A percentile compares a stretch with the other conserved stretches of the same genome.
phyloP scores from a whole-genome alignment of 2,329 filamentous ascomycete species.

The Claviceps maximensis region DNA sequence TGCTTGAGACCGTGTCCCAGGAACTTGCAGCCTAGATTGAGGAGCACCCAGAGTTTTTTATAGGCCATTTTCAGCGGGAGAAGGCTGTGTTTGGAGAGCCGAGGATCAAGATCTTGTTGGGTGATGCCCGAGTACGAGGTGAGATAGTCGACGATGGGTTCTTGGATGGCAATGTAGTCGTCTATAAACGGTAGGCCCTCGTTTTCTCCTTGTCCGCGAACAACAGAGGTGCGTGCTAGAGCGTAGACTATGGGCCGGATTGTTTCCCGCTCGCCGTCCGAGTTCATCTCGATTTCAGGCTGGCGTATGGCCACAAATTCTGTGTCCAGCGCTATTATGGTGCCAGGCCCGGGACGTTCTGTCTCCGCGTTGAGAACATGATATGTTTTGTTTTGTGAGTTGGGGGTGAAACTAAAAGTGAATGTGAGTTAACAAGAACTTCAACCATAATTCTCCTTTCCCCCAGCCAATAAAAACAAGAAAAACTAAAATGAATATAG shows the following conservation, averaged over 20 bases:
- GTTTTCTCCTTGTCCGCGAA: constrained; percentile 63
- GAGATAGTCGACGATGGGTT: constrained; percentile 87
- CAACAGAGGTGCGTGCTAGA: constrained; percentile 81
- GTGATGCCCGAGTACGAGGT: constrained; percentile 90
- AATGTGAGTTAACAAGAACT: not conserved
- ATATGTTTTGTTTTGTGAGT: constrained; percentile 36
- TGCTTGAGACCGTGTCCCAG: constrained; percentile 87
- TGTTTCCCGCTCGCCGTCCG: constrained; percentile 82
- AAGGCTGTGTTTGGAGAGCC: constrained; percentile 66
- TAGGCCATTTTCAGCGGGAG: constrained; percentile 84
- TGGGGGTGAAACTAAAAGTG: constrained; percentile 23
- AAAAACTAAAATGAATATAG: not conserved
- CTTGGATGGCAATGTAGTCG: constrained; percentile 86
- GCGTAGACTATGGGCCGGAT: constrained; percentile 85
- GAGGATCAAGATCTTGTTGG: constrained; percentile 68
- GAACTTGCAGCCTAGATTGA: constrained; percentile 90
- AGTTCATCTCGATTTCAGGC: constrained; percentile 91
- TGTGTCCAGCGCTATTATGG: constrained; percentile 80
- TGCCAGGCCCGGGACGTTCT: constrained; percentile 58
- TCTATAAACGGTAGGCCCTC: constrained; percentile 88
- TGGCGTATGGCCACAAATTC: constrained; percentile 91
- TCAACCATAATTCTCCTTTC: not conserved
- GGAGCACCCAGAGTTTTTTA: constrained; percentile 93
- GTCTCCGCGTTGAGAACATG: constrained; percentile 38
- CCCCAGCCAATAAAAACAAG: not conserved